Evolutionary conservation across 495 filamentous ascomycete genomes (phyloP).

Genomic region (Terfezia boudieri): DNA sequence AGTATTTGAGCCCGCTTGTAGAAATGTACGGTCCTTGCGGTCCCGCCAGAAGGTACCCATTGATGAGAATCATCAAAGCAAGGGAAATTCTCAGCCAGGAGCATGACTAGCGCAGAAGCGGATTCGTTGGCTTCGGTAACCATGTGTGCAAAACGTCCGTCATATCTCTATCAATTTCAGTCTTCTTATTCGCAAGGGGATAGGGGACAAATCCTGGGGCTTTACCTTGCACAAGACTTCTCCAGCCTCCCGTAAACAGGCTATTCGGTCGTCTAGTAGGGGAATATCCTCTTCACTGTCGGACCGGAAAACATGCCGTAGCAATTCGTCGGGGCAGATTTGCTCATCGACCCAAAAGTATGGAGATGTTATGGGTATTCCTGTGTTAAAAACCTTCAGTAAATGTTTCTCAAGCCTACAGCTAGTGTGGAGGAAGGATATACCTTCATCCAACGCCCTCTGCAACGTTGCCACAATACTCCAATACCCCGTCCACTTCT

Average conservation of each 20-base stretch:
- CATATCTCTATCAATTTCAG: slow-evolving; percentile 43
- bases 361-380: slow-evolving; percentile 71
- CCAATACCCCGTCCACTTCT: slow-evolving; percentile 84
- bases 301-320: slow-evolving; percentile 66
- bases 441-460: slow-evolving; percentile 69
- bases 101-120: slow-evolving; percentile 61
- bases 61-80: slow-evolving; percentile 65
- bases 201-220: slow-evolving; percentile 2
- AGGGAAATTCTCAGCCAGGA: slow-evolving; percentile 53
- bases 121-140: slow-evolving; percentile 56
- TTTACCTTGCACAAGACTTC: slow-evolving; percentile 62
- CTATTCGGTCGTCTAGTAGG: slow-evolving; percentile 51
- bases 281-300: slow-evolving; percentile 72
- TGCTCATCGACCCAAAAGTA: slow-evolving; percentile 67
- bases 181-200: slow-evolving; percentile 2
- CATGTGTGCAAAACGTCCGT: slow-evolving; percentile 49
- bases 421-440: too few relatives aligned
- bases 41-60: slow-evolving; percentile 28
- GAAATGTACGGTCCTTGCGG: slow-evolving; percentile 46
- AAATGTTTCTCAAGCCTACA: neutral
- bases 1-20: slow-evolving; percentile 91
- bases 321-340: slow-evolving; percentile 48
- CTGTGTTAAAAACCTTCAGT: slow-evolving; percentile 22
- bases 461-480: slow-evolving; percentile 72
- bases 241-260: slow-evolving; percentile 68